phyloP scores from a whole-genome alignment of 2,329 filamentous ascomycete species.

The Didymella pomorum region DNA sequence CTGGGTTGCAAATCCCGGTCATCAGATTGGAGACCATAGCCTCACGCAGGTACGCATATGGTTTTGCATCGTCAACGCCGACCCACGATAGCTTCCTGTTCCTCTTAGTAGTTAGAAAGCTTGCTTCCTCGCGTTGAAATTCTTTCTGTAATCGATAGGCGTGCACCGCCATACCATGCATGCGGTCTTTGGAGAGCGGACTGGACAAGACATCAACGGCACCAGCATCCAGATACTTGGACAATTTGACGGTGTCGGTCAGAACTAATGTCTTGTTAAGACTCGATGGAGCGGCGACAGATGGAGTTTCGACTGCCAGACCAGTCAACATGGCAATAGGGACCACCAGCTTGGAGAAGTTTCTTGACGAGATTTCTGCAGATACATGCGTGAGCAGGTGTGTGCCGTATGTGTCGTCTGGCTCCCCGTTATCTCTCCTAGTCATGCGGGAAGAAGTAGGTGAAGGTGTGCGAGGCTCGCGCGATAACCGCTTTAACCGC shows the following conservation, averaged over 20 bases:
- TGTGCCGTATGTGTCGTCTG: conserved; percentile 54
- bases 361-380: conserved; percentile 52
- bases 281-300: conserved; percentile 44
- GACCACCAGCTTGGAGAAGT: conserved; percentile 52
- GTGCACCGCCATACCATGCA: conserved; percentile 80
- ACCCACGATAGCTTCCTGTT: conserved; percentile 91
- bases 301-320: conserved; percentile 44
- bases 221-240: conserved; percentile 82
- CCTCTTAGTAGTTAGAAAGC: conserved; percentile 74
- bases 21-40: conserved; percentile 93
- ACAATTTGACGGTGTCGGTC: conserved; percentile 63
- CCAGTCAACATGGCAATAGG: conserved; percentile 53
- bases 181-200: conserved; percentile 76
- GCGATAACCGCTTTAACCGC: conserved; percentile 51
- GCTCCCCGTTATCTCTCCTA: conserved; percentile 46
- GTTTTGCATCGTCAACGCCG: conserved; percentile 82
- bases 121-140: conserved; percentile 74
- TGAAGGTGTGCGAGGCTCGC: conserved; percentile 53
- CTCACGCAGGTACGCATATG: conserved; percentile 88
- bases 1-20: conserved; percentile 83
- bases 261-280: conserved; percentile 49
- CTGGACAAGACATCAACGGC: conserved; percentile 85
- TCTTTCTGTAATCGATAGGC: conserved; percentile 84
- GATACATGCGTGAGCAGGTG: conserved; percentile 53
- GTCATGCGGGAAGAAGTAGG: conserved; percentile 47